phyloP scores from a whole-genome alignment of 108 stramenopile species.

The Stephanodiscus triporus region DNA sequence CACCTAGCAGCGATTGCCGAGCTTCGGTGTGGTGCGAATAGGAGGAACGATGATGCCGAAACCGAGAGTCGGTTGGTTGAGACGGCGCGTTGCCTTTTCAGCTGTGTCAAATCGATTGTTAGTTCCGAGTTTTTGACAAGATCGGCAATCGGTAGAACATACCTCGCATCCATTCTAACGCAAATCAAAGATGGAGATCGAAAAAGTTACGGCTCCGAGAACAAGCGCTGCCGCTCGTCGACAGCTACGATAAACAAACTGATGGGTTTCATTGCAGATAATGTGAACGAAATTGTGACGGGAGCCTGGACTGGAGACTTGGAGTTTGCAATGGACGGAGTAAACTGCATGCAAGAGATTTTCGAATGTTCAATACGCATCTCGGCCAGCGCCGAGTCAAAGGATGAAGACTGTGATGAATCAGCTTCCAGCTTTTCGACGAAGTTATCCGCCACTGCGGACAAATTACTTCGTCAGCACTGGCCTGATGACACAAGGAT shows the following conservation, averaged over 20 bases:
- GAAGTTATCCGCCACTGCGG: slow-evolving; percentile 35
- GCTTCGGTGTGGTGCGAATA: slow-evolving; percentile 35
- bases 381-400: slow-evolving; percentile 4
- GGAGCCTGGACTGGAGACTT: slow-evolving; percentile 47
- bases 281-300: slow-evolving; percentile 36
- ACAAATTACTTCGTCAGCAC: slow-evolving; percentile 31
- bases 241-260: slow-evolving; percentile 12
- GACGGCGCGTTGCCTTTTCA: slow-evolving; percentile 36
- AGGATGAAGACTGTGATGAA: slow-evolving; percentile 4
- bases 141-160: slow-evolving; percentile 25
- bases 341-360: slow-evolving; percentile 42
- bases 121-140: slow-evolving; percentile 38
- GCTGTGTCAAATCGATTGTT: slow-evolving; percentile 36
- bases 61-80: slow-evolving; percentile 13
- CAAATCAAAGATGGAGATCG: slow-evolving; percentile 48
- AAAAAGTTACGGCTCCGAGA: not conserved
- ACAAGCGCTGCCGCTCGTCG: slow-evolving; percentile 8
- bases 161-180: slow-evolving; percentile 32
- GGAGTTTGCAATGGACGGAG: slow-evolving; percentile 56
- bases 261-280: slow-evolving; percentile 25
- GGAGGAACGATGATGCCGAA: slow-evolving; percentile 19
- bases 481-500: slow-evolving; percentile 54
- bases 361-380: slow-evolving; percentile 37
- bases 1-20: slow-evolving; percentile 47
- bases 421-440: slow-evolving; percentile 8